Evolutionary conservation across 2,329 filamentous ascomycete genomes (phyloP).

Genomic region (Exophiala aquamarina): DNA sequence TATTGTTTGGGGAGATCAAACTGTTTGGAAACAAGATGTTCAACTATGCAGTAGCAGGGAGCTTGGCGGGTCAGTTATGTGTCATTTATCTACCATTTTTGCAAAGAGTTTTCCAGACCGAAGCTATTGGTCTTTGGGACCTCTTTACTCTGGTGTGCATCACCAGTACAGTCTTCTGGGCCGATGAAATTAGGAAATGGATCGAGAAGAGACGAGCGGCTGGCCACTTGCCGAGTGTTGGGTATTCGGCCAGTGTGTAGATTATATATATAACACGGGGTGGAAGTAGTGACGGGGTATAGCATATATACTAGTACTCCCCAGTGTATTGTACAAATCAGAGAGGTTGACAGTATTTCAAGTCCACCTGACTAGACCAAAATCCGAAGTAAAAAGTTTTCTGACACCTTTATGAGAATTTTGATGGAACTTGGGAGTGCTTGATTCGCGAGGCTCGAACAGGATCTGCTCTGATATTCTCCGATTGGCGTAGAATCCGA

Average conservation of each 20-base stretch:
- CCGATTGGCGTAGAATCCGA: no score
- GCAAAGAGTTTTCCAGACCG: conserved; percentile 94
- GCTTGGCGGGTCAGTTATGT: conserved; percentile 78
- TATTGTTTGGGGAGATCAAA: conserved; percentile 81
- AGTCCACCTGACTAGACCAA: no score
- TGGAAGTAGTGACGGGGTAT: background rate
- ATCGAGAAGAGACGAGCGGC: conserved; percentile 50
- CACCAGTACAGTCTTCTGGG: conserved; percentile 92
- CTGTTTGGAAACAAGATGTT: conserved; percentile 88
- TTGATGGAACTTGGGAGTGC: no score
- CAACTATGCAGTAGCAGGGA: conserved; percentile 90
- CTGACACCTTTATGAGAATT: no score
- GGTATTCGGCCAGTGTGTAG: conserved; percentile 28
- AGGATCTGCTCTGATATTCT: no score
- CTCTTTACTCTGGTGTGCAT: conserved; percentile 70
- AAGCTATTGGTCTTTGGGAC: conserved; percentile 74
- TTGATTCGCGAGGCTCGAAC: no score
- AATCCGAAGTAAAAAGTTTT: no score
- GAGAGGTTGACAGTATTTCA: background rate
- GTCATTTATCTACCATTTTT: conserved; percentile 95
- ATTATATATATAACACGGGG: background rate
- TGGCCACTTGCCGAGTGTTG: conserved; percentile 24
- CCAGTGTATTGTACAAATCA: conserved; percentile 8
- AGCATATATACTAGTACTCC: no score
- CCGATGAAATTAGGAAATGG: conserved; percentile 87